Base-by-base conservation (phyloP, 2,329 filamentous ascomycete genomes). In the Paramyrothecium sp. region DNA sequence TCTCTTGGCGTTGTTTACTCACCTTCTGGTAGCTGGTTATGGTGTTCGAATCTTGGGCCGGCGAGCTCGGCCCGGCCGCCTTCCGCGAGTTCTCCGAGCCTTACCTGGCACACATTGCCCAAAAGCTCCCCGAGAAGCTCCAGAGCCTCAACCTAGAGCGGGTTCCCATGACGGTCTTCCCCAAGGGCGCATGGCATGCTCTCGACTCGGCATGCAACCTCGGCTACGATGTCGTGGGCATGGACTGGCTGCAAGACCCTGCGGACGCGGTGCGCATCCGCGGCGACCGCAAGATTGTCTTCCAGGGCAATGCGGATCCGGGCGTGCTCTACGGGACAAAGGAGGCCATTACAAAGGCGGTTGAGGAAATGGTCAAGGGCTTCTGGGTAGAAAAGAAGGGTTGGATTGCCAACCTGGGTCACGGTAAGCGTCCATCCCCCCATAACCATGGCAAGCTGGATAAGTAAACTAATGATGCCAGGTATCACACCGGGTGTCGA, bases 21-120 rank as follows among this genome's bases (percentile, higher is more conserved):
- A 54, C 53, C 7, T 44, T 12, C 20, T 50, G 19, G 19, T 59
- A 91, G 87, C 85, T 97, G 71, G 81, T 98, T 26, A 95, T 98
- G 81, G 92, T 99, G 13, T 99, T 99, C 69, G 95, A 99, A 72
- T 98, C 94, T 0, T 99, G 95, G 94, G 95, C 95, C 2, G 93
- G 92, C 47, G 95, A 99, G 77, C 82, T 99, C 50, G 92, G 90
- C 10, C 94, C 95, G 1, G 76, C 85, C 7, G 86, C 90, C 1
- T 99, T 97, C 79, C 88, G 88, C 69, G 81, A 88, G 56, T 96
- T 98, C 73, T 89, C 91, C 2, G 84, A 95, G 63, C 95, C 95
- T 1, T 97, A 94, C 70, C 82, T 99, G 54, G 84, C 84, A 48
- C 87, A 93, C 71, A 98, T 99, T 65, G 87, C 92, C 12, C 81